A percentile compares a stretch with the other conserved stretches of the same genome.
phyloP scores from a whole-genome alignment of 2,329 filamentous ascomycete species.

The Phoma herbarum region DNA sequence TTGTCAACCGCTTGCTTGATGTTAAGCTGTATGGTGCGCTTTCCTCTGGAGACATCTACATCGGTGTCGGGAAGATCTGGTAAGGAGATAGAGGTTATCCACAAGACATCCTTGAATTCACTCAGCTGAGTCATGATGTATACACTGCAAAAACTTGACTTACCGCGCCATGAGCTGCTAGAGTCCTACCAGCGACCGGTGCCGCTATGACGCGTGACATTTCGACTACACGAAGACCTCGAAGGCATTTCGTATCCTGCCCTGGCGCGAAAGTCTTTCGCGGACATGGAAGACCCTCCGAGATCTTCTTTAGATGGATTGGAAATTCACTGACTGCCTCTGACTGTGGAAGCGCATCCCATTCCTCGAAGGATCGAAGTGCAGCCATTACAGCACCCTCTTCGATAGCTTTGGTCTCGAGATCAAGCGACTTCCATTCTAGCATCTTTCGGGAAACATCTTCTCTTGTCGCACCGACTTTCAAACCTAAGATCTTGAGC shows the following conservation, averaged over 20 bases:
- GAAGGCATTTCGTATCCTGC: constrained; percentile 46
- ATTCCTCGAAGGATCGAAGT: constrained; percentile 60
- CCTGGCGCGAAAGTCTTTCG: not conserved
- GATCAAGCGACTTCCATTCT: constrained; percentile 56
- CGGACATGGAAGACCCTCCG: constrained; percentile 22
- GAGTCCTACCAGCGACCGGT: constrained; percentile 53
- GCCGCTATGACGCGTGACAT: constrained; percentile 58
- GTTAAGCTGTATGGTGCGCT: constrained; percentile 59
- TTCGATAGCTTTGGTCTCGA: constrained; percentile 58
- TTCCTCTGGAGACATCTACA: constrained; percentile 58
- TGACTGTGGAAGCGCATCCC: constrained; percentile 62
- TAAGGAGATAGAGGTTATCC: constrained; percentile 55
- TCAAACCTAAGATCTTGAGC: constrained; percentile 55
- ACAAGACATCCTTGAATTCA: constrained; percentile 52
- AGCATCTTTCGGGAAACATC: constrained; percentile 53
- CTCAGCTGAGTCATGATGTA: not conserved
- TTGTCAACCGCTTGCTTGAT: constrained; percentile 56
- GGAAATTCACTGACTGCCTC: constrained; percentile 57
- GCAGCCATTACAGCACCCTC: constrained; percentile 59
- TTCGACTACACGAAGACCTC: constrained; percentile 54
- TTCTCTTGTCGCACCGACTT: constrained; percentile 43
- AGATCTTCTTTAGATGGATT: constrained; percentile 54
- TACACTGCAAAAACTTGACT: not conserved
- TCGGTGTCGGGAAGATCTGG: constrained; percentile 54
- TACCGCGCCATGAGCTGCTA: constrained; percentile 56